Conservation (phyloP, 2,329 filamentous ascomycete genomes). For the Fusarium gaditjirri region DNA sequence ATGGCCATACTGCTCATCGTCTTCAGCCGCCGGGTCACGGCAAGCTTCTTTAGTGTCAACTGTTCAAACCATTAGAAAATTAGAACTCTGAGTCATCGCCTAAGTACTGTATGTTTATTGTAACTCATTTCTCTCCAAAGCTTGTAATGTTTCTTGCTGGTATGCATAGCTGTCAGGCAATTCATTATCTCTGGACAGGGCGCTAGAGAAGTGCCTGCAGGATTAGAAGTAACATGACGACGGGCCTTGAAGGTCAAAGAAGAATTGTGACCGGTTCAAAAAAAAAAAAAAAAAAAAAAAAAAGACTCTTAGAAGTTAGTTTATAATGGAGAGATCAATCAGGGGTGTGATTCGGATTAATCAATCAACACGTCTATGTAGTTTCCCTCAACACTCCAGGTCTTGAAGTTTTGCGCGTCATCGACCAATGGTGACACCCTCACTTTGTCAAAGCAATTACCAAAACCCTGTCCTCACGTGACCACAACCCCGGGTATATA, state of each 20-base stretch:
- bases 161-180: not conserved
- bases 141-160: too few relatives aligned
- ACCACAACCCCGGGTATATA: not conserved
- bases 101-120: not conserved
- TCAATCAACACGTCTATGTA: accelerated
- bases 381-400: not conserved
- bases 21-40: not conserved
- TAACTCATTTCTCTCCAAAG: not conserved
- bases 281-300: accelerated
- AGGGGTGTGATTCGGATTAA: not conserved
- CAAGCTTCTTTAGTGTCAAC: not conserved
- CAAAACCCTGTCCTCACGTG: not conserved
- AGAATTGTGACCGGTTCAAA: accelerated
- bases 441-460: accelerated
- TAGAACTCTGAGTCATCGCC: not conserved
- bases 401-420: accelerated
- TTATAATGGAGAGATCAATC: accelerated
- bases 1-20: not conserved
- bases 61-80: not conserved
- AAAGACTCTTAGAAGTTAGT: accelerated
- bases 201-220: too few relatives aligned
- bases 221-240: not conserved
- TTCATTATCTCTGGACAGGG: not conserved
- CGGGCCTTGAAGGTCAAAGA: too few relatives aligned
- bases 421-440: not conserved